A percentile compares a stretch with the other conserved stretches of the same genome.
Evolutionary conservation across 495 filamentous ascomycete genomes (phyloP).

Genomic region (Penicilliopsis zonata): DNA sequence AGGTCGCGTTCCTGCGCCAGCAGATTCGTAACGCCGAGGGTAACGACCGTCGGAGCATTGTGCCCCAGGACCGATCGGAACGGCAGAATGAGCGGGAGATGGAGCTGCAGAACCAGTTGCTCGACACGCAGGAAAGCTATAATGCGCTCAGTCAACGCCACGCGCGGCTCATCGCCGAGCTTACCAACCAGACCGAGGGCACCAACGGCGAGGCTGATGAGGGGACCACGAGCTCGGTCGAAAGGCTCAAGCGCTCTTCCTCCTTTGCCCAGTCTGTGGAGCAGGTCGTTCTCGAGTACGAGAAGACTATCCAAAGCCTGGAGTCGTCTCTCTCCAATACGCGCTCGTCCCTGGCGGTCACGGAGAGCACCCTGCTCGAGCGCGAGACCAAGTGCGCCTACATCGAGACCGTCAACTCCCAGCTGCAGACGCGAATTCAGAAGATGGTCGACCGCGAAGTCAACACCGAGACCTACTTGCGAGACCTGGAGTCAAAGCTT

Average conservation of each 20-base stretch:
- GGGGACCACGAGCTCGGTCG: conserved; percentile 56
- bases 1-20: conserved; percentile 87
- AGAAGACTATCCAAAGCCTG: conserved; percentile 92
- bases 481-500: conserved; percentile 79
- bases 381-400: conserved; percentile 90
- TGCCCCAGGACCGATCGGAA: conserved; percentile 56
- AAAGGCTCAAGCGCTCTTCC: conserved; percentile 84
- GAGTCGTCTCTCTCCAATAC: conserved; percentile 90
- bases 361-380: conserved; percentile 77
- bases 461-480: conserved; percentile 82
- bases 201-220: conserved; percentile 46
- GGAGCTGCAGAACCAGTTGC: conserved; percentile 86
- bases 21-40: conserved; percentile 70
- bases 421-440: conserved; percentile 77
- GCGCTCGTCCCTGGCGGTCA: conserved; percentile 66
- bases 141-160: conserved; percentile 80
- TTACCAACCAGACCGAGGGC: conserved; percentile 77
- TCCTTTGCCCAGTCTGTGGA: conserved; percentile 93
- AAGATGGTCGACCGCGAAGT: conserved; percentile 83
- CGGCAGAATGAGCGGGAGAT: conserved; percentile 75
- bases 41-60: conserved; percentile 43
- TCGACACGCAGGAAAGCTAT: conserved; percentile 93
- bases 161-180: conserved; percentile 87
- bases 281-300: conserved; percentile 92
- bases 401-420: conserved; percentile 79